Evolutionary conservation across 163 green algal genomes (phyloP), one percentile per base, ranked within the genome.

Genomic region (Coccomyxa subellipsoidea): DNA sequence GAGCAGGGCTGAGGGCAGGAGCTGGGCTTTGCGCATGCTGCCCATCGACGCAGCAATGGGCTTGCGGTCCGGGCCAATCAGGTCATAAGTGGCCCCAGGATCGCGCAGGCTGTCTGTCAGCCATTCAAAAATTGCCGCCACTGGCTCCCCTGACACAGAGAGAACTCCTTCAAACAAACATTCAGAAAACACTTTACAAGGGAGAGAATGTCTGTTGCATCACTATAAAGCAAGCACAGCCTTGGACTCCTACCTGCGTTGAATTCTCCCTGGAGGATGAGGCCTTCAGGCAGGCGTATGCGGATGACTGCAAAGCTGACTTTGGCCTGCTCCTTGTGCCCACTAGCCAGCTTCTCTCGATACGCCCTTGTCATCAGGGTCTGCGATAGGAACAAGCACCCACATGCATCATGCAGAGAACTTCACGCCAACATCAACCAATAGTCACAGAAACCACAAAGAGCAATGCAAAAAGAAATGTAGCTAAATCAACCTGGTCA

Each of bases 1-100:
- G 0, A 89, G 78, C n/a, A 97, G 80, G 89, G 93, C 97, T 78
- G 80, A 89, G 25, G 92, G 88, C 73, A 96, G 84, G 71, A 94
- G 85, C 38, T 91, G 87, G 38, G 93, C 84, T 77, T 93, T 84
- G 72, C 85, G 85, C 69, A 93, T 84, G 54, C 81, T 85, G 40
- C 54, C 40, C 40, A 76, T 76, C 29, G 76, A 34, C 2, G 79
- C 66, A 54, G 72, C n/a, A 53, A 83, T 81, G 21, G 80, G 76
- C 25, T 40, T 71, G 40, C 73, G 36, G n/a, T 32, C 54, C 23
- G 76, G 82, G 38, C 38, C 76, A 21, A 82, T 79, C 37, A 95
- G 88, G 70, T 94, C 90, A 69, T 90, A 95, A 0, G 87, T 91
- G 29, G 85, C 76, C 36, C 84, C 54, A 5, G 91, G 88, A 47